These are phyloP conservation scores for Cercospora brassicicola DNA, from an alignment of 2,329 filamentous ascomycete genomes.

Conservation along the genomic window DNA sequence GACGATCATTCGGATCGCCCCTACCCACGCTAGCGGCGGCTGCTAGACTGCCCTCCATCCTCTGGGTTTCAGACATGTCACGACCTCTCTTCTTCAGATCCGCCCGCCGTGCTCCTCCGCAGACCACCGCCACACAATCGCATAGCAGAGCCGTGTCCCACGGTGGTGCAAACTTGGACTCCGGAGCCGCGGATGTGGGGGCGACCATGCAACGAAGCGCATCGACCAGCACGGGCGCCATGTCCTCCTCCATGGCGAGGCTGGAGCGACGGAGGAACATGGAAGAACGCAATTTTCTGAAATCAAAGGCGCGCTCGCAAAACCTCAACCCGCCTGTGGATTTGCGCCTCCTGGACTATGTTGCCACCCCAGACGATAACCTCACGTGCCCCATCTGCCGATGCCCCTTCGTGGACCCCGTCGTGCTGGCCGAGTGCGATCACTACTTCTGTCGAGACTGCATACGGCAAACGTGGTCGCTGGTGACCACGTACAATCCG, in stretches of 20 bases:
- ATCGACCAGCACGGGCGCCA: constrained; percentile 14
- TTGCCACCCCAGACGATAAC: constrained; percentile 58
- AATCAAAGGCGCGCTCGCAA: constrained; percentile 30
- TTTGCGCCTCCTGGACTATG: constrained; percentile 59
- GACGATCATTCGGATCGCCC: background rate
- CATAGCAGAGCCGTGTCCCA: constrained; percentile 20
- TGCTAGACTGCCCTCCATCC: background rate
- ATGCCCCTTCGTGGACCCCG: constrained; percentile 60
- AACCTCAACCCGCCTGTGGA: constrained; percentile 49
- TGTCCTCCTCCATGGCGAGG: constrained; percentile 30
- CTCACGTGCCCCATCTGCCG: constrained; percentile 66
- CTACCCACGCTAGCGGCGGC: background rate
- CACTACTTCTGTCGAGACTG: constrained; percentile 65
- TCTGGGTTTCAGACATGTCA: constrained; percentile 19
- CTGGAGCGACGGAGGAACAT: constrained; percentile 37
- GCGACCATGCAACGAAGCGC: constrained; percentile 20
- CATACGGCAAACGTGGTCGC: constrained; percentile 52
- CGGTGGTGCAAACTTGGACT: constrained; percentile 1
- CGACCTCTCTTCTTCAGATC: constrained; percentile 25
- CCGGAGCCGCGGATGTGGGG: constrained; percentile 6
- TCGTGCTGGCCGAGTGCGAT: constrained; percentile 58
- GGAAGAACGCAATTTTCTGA: constrained; percentile 36
- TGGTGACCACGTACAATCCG: constrained; percentile 36
- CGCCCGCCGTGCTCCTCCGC: constrained; percentile 18
- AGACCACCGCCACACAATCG: constrained; percentile 10